phyloP scores from a whole-genome alignment of 1,139 yeast species.

The Pichia sp. region DNA sequence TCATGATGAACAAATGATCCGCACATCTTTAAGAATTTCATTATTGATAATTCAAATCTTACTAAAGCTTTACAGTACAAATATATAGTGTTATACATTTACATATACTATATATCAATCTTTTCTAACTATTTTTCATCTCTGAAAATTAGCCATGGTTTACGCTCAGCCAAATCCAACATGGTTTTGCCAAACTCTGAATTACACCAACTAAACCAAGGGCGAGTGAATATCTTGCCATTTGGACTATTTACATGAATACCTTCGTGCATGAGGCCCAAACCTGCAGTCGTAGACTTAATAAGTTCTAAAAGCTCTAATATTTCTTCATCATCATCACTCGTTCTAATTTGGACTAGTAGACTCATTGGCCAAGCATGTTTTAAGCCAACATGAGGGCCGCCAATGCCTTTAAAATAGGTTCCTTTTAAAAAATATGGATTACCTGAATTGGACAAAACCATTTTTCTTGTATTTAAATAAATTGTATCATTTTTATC shows the following conservation, averaged over 20 bases:
- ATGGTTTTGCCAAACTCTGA: conserved; percentile 86
- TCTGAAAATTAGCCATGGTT: conserved; percentile 67
- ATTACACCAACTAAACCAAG: conserved; percentile 96
- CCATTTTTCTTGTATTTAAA: conserved; percentile 74
- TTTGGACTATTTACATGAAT: conserved; percentile 53
- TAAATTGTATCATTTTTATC: conserved; percentile 50
- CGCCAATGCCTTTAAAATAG: conserved; percentile 73
- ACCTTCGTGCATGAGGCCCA: conserved; percentile 84
- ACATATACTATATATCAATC: neutral
- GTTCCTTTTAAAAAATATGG: conserved; percentile 68
- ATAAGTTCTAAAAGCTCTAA: conserved; percentile 41
- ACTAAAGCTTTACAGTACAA: too few relatives aligned
- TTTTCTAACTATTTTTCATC: conserved; percentile 23
- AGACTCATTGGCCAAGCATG: conserved; percentile 92
- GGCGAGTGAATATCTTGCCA: conserved; percentile 51
- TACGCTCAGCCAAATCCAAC: conserved; percentile 62
- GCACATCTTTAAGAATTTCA: too few relatives aligned
- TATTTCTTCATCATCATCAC: conserved; percentile 68
- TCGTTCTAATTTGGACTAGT: conserved; percentile 65
- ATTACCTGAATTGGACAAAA: conserved; percentile 62
- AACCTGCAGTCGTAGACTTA: conserved; percentile 57
- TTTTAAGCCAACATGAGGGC: conserved; percentile 79
- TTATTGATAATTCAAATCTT: too few relatives aligned
- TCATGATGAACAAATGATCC: too few relatives aligned
- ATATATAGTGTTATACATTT: neutral